Evolutionary conservation across 31 red algal genomes (phyloP).

Genomic region (Bonnemaisonia californica): DNA sequence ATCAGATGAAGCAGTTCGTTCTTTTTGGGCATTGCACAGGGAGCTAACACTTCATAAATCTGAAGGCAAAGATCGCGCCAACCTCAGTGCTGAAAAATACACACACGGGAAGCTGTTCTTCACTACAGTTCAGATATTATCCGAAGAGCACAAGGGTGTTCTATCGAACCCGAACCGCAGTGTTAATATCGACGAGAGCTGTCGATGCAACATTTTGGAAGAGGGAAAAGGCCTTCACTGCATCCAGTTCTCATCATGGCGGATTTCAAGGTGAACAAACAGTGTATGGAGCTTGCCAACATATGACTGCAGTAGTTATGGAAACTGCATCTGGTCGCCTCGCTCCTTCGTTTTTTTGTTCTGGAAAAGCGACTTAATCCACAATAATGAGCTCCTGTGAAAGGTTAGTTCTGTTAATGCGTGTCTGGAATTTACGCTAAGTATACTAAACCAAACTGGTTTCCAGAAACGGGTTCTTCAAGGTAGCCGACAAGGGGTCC

Average conservation of each 20-base stretch:
- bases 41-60: not conserved
- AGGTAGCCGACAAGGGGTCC: not conserved
- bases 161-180: not conserved
- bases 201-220: conserved; percentile 18
- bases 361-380: not conserved
- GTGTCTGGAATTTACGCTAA: not conserved
- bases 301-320: conserved; percentile 10
- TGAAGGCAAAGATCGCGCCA: conserved; percentile 5
- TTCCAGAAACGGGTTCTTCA: not conserved
- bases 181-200: conserved; percentile 23
- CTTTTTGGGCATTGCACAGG: not conserved
- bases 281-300: too few species aligned
- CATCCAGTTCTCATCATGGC: not conserved
- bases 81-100: conserved; percentile 16
- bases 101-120: not conserved
- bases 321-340: not conserved
- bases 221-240: not conserved
- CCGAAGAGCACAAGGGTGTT: not conserved
- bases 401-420: not conserved
- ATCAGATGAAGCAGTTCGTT: not conserved
- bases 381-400: not conserved
- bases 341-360: conserved; percentile 7
- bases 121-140: not conserved
- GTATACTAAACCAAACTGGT: conserved; percentile 11
- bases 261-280: conserved; percentile 8